Percentiles rank a stretch among this genome's conserved stretches.
These are phyloP conservation scores for Pyricularia pennisetigena DNA, from an alignment of 2,329 filamentous ascomycete genomes.

Conservation along the genomic window DNA sequence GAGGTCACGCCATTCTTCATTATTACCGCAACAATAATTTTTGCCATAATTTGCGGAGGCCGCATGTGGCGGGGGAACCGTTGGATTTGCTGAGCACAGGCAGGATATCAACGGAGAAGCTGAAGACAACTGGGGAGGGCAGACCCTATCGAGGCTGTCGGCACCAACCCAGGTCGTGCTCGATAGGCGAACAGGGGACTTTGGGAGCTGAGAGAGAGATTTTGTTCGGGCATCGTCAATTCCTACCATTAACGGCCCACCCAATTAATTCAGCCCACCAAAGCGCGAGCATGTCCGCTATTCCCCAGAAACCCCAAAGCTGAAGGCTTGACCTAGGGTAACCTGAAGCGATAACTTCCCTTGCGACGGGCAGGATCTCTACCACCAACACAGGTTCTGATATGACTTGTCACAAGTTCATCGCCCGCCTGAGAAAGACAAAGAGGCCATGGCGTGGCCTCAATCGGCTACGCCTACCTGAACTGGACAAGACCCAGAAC, in stretches of 20 bases:
- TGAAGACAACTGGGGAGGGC: neutral
- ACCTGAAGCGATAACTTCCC: neutral
- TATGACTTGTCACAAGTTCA: neutral
- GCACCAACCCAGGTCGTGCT: neutral
- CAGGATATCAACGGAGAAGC: neutral
- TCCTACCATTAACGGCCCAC: too few species aligned
- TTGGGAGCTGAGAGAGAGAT: too few species aligned
- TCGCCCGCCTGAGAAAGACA: neutral
- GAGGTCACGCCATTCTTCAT: too few species aligned
- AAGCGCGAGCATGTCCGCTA: too few species aligned
- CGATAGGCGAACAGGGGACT: neutral
- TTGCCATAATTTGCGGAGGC: too few species aligned
- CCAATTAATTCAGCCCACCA: too few species aligned
- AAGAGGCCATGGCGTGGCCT: neutral
- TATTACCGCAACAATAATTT: too few species aligned
- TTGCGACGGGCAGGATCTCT: too few species aligned
- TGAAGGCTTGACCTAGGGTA: neutral
- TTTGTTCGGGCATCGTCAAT: too few species aligned
- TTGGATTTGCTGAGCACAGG: neutral
- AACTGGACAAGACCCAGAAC: neutral
- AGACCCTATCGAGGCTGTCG: neutral
- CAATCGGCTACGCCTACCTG: neutral
- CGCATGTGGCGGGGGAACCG: too few species aligned
- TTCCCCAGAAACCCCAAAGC: neutral
- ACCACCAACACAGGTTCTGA: neutral